Base-by-base conservation (phyloP, 192 early-diverging fungal species). In the Gamsiella multidivaricata region DNA sequence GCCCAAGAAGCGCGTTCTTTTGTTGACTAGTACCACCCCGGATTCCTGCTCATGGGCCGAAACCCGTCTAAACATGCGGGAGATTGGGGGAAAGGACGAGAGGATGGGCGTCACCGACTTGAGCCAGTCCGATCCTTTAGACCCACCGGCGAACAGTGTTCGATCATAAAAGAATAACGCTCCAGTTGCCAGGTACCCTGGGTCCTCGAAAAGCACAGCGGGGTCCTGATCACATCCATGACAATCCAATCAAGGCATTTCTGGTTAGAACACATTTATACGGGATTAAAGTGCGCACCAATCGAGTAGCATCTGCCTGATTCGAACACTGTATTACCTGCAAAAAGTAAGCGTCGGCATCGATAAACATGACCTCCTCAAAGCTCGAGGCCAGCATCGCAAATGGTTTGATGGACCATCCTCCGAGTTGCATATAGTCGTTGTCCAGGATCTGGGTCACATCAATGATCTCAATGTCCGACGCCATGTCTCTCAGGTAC, bases 351-450 rank as follows among this genome's bases (percentile, higher is more conserved):
- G 88, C 91, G 67, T 92, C 91, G 7, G 92, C 83, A 73, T 93
- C 92, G 43, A 92, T 79, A 56, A 93, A 70, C 51, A 93, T 88
- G 11, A 83, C 82, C n/a, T 91, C 82, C 42, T 70, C 56, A 82
- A 91, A 93, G 23, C 59, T 80, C 6, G 84, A 82, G 1, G 88
- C 88, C 20, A 93, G 45, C 34, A 92, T 56, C 0, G 91, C 85
- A 81, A 83, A 92, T 0, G 92, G 87, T 65, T 93, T 93, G 47
- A 91, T 79, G n/a, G 86, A 76, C 91, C 91, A 92, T n/a, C 88
- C 88, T 26, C 71, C 80, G 53, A 88, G 69, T 12, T 63, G 42
- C 39, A 83, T 80, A 33, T 64, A 72, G 5, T 76, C 67, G 34
- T 88, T 73, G 57, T 83, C 63, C 52, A 88, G 53, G 6, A 66